Conservation (phyloP, 2,329 filamentous ascomycete species). For the Verticillium nonalfalfae region DNA sequence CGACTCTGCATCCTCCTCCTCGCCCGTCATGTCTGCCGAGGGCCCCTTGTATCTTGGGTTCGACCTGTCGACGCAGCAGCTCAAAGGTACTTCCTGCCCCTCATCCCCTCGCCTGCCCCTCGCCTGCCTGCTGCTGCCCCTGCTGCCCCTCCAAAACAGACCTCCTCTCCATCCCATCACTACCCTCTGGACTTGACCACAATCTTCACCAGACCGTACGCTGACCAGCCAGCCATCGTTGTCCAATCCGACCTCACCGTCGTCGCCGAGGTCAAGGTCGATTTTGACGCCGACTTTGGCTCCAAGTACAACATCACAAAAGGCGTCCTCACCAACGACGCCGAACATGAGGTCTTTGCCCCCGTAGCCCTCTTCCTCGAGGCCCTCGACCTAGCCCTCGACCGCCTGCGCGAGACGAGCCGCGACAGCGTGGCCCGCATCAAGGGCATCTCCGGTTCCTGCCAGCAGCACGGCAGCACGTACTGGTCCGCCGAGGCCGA, state of each 20-base stretch:
- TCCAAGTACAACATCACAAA: constrained; percentile 74
- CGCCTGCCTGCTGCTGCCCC: neutral
- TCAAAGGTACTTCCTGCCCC: constrained; percentile 61
- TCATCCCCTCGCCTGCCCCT: neutral
- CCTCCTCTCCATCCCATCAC: neutral
- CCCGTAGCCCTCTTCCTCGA: constrained; percentile 94
- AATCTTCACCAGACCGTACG: neutral
- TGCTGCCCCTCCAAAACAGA: neutral
- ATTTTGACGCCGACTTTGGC: constrained; percentile 82
- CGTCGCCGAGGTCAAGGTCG: constrained; percentile 80
- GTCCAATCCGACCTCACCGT: constrained; percentile 79
- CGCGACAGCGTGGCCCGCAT: constrained; percentile 64
- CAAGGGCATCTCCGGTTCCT: constrained; percentile 79
- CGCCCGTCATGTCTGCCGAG: neutral
- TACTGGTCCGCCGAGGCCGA: constrained; percentile 79
- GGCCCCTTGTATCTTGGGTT: constrained; percentile 79
- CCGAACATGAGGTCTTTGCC: constrained; percentile 83
- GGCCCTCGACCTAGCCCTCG: constrained; percentile 78
- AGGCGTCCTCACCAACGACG: constrained; percentile 77
- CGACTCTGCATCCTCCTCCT: neutral
- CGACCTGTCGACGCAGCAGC: constrained; percentile 93
- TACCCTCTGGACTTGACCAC: neutral
- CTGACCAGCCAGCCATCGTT: constrained; percentile 58
- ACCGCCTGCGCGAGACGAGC: constrained; percentile 61
- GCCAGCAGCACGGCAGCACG: constrained; percentile 96